A percentile compares a stretch with the other conserved stretches of the same genome.
Conservation (phyloP, 306 rosid species). For the Cicer yamashitae region DNA sequence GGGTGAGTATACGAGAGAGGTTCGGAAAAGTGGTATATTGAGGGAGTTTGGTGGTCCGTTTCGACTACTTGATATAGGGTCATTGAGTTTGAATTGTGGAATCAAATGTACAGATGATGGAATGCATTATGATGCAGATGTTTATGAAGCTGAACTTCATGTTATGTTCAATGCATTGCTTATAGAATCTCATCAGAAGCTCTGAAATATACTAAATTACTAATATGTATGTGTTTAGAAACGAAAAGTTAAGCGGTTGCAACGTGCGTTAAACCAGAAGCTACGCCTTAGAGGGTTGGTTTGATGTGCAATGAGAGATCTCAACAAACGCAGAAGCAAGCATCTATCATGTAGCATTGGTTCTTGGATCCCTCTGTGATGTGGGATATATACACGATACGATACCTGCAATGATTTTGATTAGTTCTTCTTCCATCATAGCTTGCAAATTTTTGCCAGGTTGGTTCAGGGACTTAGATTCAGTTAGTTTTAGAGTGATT, state of each 20-base stretch:
- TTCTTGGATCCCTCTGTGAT: slow-evolving; percentile 17
- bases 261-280: not conserved
- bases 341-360: slow-evolving; percentile 16
- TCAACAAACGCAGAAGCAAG: not conserved
- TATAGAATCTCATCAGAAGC: slow-evolving; percentile 93
- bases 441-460: slow-evolving; percentile 41
- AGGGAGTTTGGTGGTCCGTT: slow-evolving; percentile 75
- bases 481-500: slow-evolving; percentile 51
- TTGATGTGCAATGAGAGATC: not conserved
- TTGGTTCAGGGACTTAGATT: slow-evolving; percentile 37
- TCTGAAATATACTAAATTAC: slow-evolving; percentile 50
- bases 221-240: not conserved
- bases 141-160: slow-evolving; percentile 85
- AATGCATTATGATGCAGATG: slow-evolving; percentile 79
- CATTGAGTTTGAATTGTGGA: slow-evolving; percentile 95
- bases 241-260: not conserved
- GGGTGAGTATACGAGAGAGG: slow-evolving; percentile 62
- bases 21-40: slow-evolving; percentile 61
- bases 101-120: slow-evolving; percentile 89
- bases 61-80: slow-evolving; percentile 69
- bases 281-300: not conserved
- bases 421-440: slow-evolving; percentile 47
- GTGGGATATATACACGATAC: slow-evolving; percentile 45
- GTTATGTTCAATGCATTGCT: slow-evolving; percentile 87
- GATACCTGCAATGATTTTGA: slow-evolving; percentile 46